These are phyloP conservation scores for Fusarium oligoseptatum DNA, from an alignment of 2,329 filamentous ascomycete species.

Conservation along the genomic window DNA sequence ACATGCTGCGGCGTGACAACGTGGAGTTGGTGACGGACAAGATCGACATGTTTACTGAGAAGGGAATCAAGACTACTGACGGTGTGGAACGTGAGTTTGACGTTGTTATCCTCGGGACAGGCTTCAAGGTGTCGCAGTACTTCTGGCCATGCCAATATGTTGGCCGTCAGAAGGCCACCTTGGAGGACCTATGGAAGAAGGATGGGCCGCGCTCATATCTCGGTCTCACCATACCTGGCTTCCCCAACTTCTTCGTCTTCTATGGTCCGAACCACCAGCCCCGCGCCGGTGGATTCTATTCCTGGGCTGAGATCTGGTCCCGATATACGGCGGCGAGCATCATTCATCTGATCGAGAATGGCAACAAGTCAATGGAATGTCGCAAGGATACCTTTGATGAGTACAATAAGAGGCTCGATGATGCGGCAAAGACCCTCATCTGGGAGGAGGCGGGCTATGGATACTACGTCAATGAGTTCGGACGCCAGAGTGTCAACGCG, in stretches of 20 bases:
- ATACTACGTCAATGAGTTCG: conserved; percentile 19
- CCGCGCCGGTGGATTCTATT: conserved; percentile 16
- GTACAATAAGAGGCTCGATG: conserved; percentile 15
- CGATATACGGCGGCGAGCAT: conserved; percentile 5
- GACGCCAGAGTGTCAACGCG: conserved; percentile 16
- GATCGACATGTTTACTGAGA: conserved; percentile 7
- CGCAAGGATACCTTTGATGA: conserved; percentile 10
- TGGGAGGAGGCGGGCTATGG: conserved; percentile 11
- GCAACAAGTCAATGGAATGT: conserved; percentile 15
- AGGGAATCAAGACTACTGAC: conserved; percentile 4
- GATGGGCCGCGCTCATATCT: conserved; percentile 18
- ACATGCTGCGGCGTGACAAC: conserved; percentile 10
- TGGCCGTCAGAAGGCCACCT: conserved; percentile 6
- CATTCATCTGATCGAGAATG: conserved; percentile 13
- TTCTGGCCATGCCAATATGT: conserved; percentile 19
- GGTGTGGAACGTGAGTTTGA: conserved; percentile 5
- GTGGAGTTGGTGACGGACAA: conserved; percentile 6
- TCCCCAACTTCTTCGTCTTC: conserved; percentile 18
- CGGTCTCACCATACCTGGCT: conserved; percentile 1
- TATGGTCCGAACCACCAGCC: conserved; percentile 20
- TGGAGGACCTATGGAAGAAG: conserved; percentile 14
- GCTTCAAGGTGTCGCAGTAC: conserved; percentile 20
- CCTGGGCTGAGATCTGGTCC: conserved; percentile 21
- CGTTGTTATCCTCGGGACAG: conserved; percentile 11
- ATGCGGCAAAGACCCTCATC: conserved; percentile 4